Evolutionary conservation across 2,329 filamentous ascomycete genomes (phyloP).

Genomic region (Graphilbum sp.): DNA sequence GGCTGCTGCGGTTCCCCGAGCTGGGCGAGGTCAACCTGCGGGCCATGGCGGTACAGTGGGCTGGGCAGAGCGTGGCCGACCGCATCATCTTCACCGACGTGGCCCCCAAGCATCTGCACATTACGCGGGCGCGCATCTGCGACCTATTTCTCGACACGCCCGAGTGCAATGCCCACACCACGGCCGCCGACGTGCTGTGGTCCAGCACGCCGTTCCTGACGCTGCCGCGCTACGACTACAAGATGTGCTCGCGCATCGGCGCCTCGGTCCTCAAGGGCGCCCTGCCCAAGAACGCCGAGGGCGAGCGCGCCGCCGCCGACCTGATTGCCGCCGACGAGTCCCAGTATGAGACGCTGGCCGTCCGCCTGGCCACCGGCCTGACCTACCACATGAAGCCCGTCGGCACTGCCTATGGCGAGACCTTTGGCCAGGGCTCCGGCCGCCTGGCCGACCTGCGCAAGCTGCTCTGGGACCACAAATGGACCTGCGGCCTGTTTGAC

Average conservation of each 20-base stretch:
- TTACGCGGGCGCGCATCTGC: constrained; percentile 76
- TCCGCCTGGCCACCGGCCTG: constrained; percentile 47
- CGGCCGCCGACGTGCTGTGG: constrained; percentile 91
- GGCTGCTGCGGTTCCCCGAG: constrained; percentile 94
- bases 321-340: constrained; percentile 64
- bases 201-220: constrained; percentile 87
- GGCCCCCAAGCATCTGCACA: constrained; percentile 86
- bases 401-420: constrained; percentile 9
- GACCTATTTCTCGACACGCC: constrained; percentile 95
- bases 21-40: constrained; percentile 75
- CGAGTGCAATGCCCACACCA: constrained; percentile 96
- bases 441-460: constrained; percentile 64
- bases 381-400: constrained; percentile 29
- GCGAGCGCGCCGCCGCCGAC: constrained; percentile 50
- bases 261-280: constrained; percentile 87
- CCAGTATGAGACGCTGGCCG: constrained; percentile 69
- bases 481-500: constrained; percentile 78
- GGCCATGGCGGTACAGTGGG: constrained; percentile 69
- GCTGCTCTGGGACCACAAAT: constrained; percentile 68
- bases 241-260: constrained; percentile 98
- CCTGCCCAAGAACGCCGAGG: constrained; percentile 55
- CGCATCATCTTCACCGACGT: constrained; percentile 94
- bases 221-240: constrained; percentile 80
- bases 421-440: constrained; percentile 42
- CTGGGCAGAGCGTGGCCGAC: constrained; percentile 65